phyloP scores from a whole-genome alignment of 768 basidiomycete species.

The Podaxis pistillaris region DNA sequence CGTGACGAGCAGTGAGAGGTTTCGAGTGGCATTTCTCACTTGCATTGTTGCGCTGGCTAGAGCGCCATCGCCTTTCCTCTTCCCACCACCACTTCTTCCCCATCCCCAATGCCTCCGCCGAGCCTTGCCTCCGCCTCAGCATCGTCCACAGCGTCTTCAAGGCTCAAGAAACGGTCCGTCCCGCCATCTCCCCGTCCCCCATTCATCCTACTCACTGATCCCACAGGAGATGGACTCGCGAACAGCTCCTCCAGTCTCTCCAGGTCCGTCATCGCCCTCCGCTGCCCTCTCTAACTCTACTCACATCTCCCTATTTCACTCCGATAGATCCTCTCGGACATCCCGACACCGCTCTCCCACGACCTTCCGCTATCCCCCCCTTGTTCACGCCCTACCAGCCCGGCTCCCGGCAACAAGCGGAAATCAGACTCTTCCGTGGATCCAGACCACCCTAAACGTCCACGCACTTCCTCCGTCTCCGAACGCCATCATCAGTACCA shows the following conservation, averaged over 20 bases:
- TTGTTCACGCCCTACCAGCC: constrained; percentile 47
- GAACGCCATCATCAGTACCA: constrained; percentile 25
- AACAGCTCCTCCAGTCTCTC: constrained; percentile 47
- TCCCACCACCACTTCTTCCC: constrained; percentile 40
- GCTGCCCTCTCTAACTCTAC: constrained; percentile 3
- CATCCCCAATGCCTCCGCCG: constrained; percentile 19
- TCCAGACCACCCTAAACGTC: constrained; percentile 45
- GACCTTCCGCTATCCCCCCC: constrained; percentile 52
- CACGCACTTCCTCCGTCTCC: constrained; percentile 34
- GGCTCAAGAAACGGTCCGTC: constrained; percentile 35
- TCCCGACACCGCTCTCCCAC: constrained; percentile 39
- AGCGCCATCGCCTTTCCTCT: constrained; percentile 40
- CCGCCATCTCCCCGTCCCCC: constrained; percentile 15
- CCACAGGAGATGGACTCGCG: constrained; percentile 47
- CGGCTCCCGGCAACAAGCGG: constrained; percentile 46
- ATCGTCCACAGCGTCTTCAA: constrained; percentile 22
- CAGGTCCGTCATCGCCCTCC: constrained; percentile 33
- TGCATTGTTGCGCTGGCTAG: constrained; percentile 41
- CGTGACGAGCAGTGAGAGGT: constrained; percentile 11
- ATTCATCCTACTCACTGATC: constrained; percentile 21
- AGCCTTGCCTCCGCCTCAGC: constrained; percentile 17
- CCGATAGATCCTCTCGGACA: constrained; percentile 39
- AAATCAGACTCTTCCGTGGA: constrained; percentile 39
- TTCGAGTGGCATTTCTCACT: constrained; percentile 24
- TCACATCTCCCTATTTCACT: constrained; percentile 14